These are phyloP conservation scores for Papilionanthe hybrid DNA, from an alignment of 116 monocot genomes.

Conservation along the genomic window DNA sequence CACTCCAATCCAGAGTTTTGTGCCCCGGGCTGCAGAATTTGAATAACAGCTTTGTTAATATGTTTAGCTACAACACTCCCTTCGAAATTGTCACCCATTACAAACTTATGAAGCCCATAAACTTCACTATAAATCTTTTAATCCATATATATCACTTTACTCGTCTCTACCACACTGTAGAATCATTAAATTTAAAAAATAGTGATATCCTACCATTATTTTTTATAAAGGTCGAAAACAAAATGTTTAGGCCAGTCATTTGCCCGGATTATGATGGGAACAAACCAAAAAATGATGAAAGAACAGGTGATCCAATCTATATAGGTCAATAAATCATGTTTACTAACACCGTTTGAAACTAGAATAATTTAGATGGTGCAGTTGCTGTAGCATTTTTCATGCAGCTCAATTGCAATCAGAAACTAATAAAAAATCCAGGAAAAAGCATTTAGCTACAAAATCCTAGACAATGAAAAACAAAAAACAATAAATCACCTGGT, in stretches of 20 bases:
- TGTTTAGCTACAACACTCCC: neutral
- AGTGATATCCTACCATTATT: neutral
- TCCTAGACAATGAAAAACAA: neutral
- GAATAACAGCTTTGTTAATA: neutral
- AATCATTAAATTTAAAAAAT: neutral
- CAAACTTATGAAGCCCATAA: neutral
- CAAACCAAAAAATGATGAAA: neutral
- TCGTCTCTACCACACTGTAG: neutral
- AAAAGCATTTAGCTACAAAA: neutral
- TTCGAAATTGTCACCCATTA: neutral
- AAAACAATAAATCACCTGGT: conserved; percentile 54
- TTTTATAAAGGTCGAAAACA: neutral
- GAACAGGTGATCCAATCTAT: neutral
- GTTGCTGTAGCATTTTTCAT: neutral
- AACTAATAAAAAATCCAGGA: neutral
- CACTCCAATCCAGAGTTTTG: neutral
- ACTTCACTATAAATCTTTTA: neutral
- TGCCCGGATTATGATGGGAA: neutral
- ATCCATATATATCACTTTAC: neutral
- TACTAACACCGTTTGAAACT: neutral
- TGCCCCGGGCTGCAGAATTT: neutral
- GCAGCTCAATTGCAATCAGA: neutral
- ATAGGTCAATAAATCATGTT: neutral
- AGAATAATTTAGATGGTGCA: neutral
- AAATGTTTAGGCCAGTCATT: neutral